These are phyloP conservation scores for Suillus clintonianus DNA, from an alignment of 768 basidiomycete species.

Conservation along the genomic window DNA sequence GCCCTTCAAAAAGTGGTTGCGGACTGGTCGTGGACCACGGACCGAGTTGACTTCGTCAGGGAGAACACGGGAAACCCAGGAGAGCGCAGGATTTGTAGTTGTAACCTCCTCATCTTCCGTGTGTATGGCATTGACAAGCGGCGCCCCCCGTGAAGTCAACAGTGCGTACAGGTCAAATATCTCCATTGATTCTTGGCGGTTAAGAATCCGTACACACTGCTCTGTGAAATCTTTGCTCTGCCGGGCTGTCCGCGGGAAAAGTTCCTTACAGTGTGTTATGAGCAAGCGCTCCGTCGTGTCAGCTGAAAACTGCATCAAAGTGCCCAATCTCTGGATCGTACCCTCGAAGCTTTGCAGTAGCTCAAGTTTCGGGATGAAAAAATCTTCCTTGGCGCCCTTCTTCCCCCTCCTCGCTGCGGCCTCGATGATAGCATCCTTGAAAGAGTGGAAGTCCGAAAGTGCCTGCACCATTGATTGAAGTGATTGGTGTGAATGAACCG, in stretches of 20 bases:
- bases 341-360: conserved; percentile 29
- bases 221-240: conserved; percentile 30
- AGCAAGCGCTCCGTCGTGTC: conserved; percentile 37
- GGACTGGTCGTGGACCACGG: background rate
- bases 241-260: conserved; percentile 24
- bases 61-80: background rate
- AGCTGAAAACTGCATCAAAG: conserved; percentile 34
- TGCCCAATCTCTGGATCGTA: conserved; percentile 26
- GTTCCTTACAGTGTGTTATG: conserved; percentile 33
- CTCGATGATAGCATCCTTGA: background rate
- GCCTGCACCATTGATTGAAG: background rate
- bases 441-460: background rate
- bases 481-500: conserved; percentile 16
- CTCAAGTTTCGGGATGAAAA: conserved; percentile 42
- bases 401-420: conserved; percentile 9
- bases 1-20: too few species aligned
- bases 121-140: background rate
- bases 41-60: conserved; percentile 4
- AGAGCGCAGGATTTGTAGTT: background rate
- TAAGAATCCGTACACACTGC: conserved; percentile 35
- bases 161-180: conserved; percentile 21
- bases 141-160: background rate
- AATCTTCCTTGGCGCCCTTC: conserved; percentile 18
- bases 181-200: conserved; percentile 29
- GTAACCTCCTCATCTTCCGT: background rate